These are phyloP conservation scores for Lipomyces japonicus DNA, from an alignment of 805 yeast genomes.

Conservation along the genomic window DNA sequence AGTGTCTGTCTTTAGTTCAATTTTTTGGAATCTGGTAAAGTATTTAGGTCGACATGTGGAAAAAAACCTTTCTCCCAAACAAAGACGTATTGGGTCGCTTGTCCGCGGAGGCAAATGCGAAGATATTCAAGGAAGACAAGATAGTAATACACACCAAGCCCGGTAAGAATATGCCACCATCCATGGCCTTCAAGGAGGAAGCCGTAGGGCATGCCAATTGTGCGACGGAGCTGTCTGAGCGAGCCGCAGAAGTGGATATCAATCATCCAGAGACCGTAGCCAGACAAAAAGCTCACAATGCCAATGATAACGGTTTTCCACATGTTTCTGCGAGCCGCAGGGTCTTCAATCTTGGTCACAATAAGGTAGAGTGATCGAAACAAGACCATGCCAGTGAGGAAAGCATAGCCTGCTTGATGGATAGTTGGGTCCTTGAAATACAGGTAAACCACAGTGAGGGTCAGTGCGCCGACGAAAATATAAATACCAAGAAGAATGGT, in stretches of 20 bases:
- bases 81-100: slow-evolving; percentile 53
- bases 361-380: slow-evolving; percentile 55
- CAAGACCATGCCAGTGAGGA: slow-evolving; percentile 71
- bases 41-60: slow-evolving; percentile 41
- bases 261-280: slow-evolving; percentile 82
- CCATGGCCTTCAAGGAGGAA: slow-evolving; percentile 86
- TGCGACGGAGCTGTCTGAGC: slow-evolving; percentile 58
- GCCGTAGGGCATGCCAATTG: slow-evolving; percentile 79
- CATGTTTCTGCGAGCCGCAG: slow-evolving; percentile 47
- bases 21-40: slow-evolving; percentile 4
- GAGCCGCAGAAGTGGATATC: slow-evolving; percentile 74
- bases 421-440: slow-evolving; percentile 75
- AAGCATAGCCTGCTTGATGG: slow-evolving; percentile 82
- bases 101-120: slow-evolving; percentile 59
- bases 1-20: background rate
- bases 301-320: slow-evolving; percentile 58
- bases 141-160: slow-evolving; percentile 82
- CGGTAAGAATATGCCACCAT: slow-evolving; percentile 82
- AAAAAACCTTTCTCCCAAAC: slow-evolving; percentile 57
- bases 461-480: slow-evolving; percentile 52
- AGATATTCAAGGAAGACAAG: slow-evolving; percentile 74
- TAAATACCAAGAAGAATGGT: slow-evolving; percentile 47
- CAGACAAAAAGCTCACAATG: slow-evolving; percentile 58
- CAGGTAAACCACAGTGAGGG: slow-evolving; percentile 68
- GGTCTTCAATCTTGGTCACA: slow-evolving; percentile 50